Base-by-base conservation (phyloP, 2,329 filamentous ascomycete species). In the Cytospora piceae region DNA sequence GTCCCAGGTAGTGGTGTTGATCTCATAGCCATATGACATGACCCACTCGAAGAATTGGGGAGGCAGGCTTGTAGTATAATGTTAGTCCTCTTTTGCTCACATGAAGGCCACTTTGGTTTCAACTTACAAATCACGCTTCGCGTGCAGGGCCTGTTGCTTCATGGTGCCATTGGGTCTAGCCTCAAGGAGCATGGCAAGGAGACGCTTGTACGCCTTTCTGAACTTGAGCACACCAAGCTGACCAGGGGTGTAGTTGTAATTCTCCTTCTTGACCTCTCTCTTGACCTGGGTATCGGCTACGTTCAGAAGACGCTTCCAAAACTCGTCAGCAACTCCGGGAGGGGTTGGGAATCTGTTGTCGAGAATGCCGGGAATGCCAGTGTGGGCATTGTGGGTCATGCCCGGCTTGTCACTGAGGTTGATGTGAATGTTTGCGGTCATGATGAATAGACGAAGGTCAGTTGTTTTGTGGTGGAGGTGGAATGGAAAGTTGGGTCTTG, bases 211-310 rank as follows among this genome's bases (percentile, higher is more conserved):
- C 3, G 46, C 46, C 46, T 14, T 22, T 4, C 46, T n/a, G 46
- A 22, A 49, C 46, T 49, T 49, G n/a, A 24, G n/a, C 4, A 9
- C 11, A 5, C 12, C 11, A 14, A 22, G n/a, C 46, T 49, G n/a
- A 0, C 1, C 7, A 4, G 1, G 8, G n/a, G 20, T 22, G 46
- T 4, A 22, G 1, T 1, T 22, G n/a, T 24, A 17, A n/a, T n/a
- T n/a, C n/a, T n/a, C n/a, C n/a, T n/a, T n/a, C n/a, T n/a, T n/a
- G n/a, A n/a, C n/a, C n/a, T 9, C 5, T n/a, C 20, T n/a, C 3
- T 14, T 11, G n/a, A 49, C 46, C 2, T 49, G 7, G n/a, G n/a
- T 49, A 11, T 49, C 22, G 4, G n/a, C 46, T 14, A 14, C 9
- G 9, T 24, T 24, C 8, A 22, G n/a, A 24, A 49, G n/a, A 4